These are phyloP conservation scores for Lasiodiplodia theobromae DNA, from an alignment of 2,329 filamentous ascomycete genomes.

Conservation along the genomic window DNA sequence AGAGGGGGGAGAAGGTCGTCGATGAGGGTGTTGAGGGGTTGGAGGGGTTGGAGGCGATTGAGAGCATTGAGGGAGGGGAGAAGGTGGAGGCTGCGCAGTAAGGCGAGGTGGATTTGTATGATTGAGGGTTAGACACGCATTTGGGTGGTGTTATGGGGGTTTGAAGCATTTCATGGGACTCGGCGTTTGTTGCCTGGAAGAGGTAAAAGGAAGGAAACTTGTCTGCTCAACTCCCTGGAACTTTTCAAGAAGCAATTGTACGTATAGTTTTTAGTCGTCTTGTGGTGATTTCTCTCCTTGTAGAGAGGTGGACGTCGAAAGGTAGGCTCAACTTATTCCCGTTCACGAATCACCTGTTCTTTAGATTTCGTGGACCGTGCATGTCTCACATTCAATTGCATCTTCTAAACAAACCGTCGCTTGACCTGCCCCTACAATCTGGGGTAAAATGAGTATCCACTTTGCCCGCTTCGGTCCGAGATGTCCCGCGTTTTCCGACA, in stretches of 20 bases:
- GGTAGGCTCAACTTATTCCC: not conserved
- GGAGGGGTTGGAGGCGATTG: slow-evolving; percentile 4
- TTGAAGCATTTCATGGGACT: not conserved
- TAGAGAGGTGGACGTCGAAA: not conserved
- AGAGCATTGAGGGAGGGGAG: not conserved
- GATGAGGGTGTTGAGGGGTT: slow-evolving; percentile 11
- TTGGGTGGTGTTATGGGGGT: not conserved
- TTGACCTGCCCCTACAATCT: not conserved
- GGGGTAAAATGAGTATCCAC: not conserved
- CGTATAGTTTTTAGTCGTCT: not conserved
- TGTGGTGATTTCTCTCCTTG: not conserved
- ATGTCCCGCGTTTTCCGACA: not conserved
- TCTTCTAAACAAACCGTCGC: not conserved
- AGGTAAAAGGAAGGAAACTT: not conserved
- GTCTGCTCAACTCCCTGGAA: not conserved
- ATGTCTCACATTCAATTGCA: not conserved
- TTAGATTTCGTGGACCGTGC: not conserved
- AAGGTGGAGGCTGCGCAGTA: not conserved
- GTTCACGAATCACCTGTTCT: not conserved
- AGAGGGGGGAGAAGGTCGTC: not conserved
- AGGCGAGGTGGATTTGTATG: not conserved
- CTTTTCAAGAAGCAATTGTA: not conserved
- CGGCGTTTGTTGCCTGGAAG: not conserved
- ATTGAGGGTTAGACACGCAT: not conserved
- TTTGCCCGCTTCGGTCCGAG: not conserved